Evolutionary conservation across 768 basidiomycete genomes (phyloP), one percentile per base, ranked within the genome.

Genomic region (Baorangia bicolor): DNA sequence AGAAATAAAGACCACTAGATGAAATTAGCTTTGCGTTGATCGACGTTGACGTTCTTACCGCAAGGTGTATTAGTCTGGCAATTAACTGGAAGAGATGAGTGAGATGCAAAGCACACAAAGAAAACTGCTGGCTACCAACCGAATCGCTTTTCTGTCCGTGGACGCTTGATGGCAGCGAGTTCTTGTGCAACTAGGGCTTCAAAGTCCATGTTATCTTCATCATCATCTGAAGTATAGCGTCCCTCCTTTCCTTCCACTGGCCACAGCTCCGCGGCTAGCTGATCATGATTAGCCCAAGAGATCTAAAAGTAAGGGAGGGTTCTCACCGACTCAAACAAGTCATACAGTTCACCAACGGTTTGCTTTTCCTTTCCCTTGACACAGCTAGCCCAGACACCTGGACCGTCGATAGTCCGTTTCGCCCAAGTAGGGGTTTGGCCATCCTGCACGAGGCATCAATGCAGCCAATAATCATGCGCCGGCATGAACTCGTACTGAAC

Each of bases 341-440:
- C 89, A 58, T 86, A 87, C 34, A 90, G 69, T 66, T 94, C 92
- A 35, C 86, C 84, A 5, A 90, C 81, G 0, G 88, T 80, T 64
- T 86, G 86, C 59, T 81, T 87, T 69, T 94, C 92, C 61, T 87
- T 93, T 20, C 92, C 92, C 68, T 87, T 90, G 30, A 91, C 81
- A 77, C 90, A 93, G 64, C 86, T 91, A 11, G 84, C 88, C 91
- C 92, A 94, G 20, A 94, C 74, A 18, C 92, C 91, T 20, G 92
- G 92, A 10, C 92, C 92, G 56, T 89, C 87, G 54, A 92, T 80
- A 25, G 75, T 70, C 40, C 81, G 74, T 69, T 83, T 89, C 21
- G 73, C 78, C 85, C 86, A 87, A 28, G 85, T 78, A 18, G 84
- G 79, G 3, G 82, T 82, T 30, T 64, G 37, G 6, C 87, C 87